Evolutionary conservation across 2,329 filamentous ascomycete species (phyloP).

Genomic region (Septoria linicola): DNA sequence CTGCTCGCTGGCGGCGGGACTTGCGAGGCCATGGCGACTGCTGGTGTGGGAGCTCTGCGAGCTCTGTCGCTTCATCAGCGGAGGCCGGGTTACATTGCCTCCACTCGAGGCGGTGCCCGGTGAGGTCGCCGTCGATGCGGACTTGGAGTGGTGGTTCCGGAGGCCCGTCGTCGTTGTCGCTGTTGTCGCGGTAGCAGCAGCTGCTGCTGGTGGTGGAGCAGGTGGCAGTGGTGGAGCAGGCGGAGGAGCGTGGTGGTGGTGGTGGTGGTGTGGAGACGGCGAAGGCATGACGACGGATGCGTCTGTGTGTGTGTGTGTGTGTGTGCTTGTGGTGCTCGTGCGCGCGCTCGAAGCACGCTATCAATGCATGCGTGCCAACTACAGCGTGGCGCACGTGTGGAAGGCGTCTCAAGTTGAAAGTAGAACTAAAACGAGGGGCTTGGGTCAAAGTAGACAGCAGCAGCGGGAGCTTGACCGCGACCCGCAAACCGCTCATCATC

Average conservation of each 20-base stretch:
- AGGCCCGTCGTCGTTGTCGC: neutral
- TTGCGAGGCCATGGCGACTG: conserved; percentile 20
- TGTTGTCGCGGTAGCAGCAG: neutral
- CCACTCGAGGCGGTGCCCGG: conserved; percentile 9
- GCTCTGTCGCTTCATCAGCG: conserved; percentile 34
- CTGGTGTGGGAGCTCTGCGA: conserved; percentile 32
- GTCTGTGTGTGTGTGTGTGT: neutral
- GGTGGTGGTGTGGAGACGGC: conserved; percentile 5
- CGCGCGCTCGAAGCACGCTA: neutral
- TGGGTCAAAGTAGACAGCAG: too few relatives aligned
- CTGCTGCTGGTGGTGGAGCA: neutral
- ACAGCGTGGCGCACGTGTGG: neutral
- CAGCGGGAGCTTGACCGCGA: too few relatives aligned
- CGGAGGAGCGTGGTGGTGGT: too few relatives aligned
- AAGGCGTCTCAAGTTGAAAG: too few relatives aligned
- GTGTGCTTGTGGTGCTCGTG: conserved; percentile 5
- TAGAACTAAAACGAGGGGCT: neutral
- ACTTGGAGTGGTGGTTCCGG: conserved; percentile 5
- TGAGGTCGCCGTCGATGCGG: conserved; percentile 5
- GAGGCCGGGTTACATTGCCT: conserved; percentile 26
- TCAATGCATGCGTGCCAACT: conserved; percentile 7
- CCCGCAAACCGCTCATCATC: neutral
- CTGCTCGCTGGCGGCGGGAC: conserved; percentile 30
- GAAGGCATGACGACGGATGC: conserved; percentile 9
- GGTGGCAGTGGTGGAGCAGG: neutral